A percentile compares a stretch with the other conserved stretches of the same genome.
phyloP scores from a whole-genome alignment of 2,329 filamentous ascomycete genomes.

The Talaromyces sp. region DNA sequence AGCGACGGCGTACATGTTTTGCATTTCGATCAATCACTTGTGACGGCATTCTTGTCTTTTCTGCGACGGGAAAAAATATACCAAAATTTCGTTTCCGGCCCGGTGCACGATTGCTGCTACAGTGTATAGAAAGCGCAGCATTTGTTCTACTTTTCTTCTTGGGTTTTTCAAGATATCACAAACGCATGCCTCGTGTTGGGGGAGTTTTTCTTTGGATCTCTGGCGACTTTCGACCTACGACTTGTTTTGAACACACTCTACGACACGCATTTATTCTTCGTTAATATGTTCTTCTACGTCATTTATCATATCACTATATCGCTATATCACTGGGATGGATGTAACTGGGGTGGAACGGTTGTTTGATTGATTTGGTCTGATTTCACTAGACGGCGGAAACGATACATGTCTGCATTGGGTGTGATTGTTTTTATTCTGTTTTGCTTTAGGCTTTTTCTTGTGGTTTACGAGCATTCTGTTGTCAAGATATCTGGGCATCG shows the following conservation, averaged over 20 bases:
- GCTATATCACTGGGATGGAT: conserved; percentile 19
- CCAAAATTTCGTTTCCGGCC: conserved; percentile 27
- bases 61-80: conserved; percentile 34
- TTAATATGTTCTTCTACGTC: conserved; percentile 23
- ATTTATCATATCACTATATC: conserved; percentile 8
- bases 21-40: conserved; percentile 25
- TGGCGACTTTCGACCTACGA: conserved; percentile 28
- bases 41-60: conserved; percentile 24
- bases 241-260: conserved; percentile 20
- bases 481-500: conserved; percentile 21
- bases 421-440: conserved; percentile 18
- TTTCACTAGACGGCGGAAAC: conserved; percentile 42
- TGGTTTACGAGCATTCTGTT: conserved; percentile 12
- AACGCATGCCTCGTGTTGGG: conserved; percentile 31
- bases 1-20: conserved; percentile 42
- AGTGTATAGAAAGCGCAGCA: conserved; percentile 42
- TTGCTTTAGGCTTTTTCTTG: conserved; percentile 13
- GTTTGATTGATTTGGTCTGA: conserved; percentile 19
- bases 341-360: conserved; percentile 34
- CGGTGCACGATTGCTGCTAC: conserved; percentile 31
- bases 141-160: conserved; percentile 28
- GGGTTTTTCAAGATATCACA: conserved; percentile 22
- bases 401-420: conserved; percentile 46
- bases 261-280: conserved; percentile 23
- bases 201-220: conserved; percentile 30